These are phyloP conservation scores for Dunaliella sp. DNA, from an alignment of 139 green algal genomes.

Conservation along the genomic window DNA sequence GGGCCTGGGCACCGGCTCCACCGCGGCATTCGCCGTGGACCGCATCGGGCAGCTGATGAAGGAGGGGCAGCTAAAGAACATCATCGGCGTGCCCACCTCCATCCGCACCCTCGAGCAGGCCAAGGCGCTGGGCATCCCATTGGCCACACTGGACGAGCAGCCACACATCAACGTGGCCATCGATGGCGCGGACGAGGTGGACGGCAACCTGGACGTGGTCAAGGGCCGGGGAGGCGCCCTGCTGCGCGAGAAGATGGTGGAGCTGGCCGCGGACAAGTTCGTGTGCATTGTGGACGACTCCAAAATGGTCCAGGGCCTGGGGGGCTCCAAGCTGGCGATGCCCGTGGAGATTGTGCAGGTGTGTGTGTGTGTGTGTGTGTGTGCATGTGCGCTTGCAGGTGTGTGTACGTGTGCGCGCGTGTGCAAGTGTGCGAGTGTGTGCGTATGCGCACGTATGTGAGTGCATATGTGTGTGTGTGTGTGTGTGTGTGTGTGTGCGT, in stretches of 20 bases:
- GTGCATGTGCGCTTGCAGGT: too few species aligned
- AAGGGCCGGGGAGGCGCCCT: slow-evolving; percentile 97
- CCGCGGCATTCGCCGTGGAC: slow-evolving; percentile 98
- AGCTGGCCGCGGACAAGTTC: slow-evolving; percentile 73
- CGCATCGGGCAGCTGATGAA: slow-evolving; percentile 91
- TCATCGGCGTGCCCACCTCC: slow-evolving; percentile 93
- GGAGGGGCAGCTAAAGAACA: slow-evolving; percentile 89
- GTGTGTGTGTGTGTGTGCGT: background rate
- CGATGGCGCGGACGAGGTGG: slow-evolving; percentile 97
- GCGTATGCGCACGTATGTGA: background rate
- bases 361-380: background rate
- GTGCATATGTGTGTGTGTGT: background rate
- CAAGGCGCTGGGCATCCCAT: slow-evolving; percentile 87
- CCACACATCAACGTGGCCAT: slow-evolving; percentile 96
- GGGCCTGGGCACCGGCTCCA: slow-evolving; percentile 96
- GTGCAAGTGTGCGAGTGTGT: background rate
- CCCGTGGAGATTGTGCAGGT: slow-evolving; percentile 91
- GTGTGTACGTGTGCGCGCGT: background rate
- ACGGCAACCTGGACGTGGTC: slow-evolving; percentile 94
- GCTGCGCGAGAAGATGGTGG: slow-evolving; percentile 99
- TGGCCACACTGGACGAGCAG: slow-evolving; percentile 94
- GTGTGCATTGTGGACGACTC: slow-evolving; percentile 99
- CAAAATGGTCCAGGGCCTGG: slow-evolving; percentile 89
- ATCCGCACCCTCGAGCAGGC: slow-evolving; percentile 91
- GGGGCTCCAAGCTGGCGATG: slow-evolving; percentile 92